These are phyloP conservation scores for Firmiana major DNA, from an alignment of 345 rosid genomes.

Conservation along the genomic window DNA sequence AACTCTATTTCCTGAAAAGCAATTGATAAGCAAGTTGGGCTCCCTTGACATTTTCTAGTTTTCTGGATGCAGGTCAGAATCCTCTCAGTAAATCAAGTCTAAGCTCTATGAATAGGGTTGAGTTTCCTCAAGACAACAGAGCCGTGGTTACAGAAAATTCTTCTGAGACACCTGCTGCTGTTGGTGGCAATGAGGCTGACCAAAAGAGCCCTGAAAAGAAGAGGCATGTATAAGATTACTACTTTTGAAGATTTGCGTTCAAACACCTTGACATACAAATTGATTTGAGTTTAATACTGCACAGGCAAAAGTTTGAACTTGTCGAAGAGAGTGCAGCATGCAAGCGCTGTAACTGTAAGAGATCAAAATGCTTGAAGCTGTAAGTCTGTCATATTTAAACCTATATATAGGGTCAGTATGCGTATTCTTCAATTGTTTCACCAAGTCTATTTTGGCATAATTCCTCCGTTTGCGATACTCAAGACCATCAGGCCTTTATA, in stretches of 20 bases:
- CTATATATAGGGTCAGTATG: background rate
- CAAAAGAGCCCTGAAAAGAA: constrained; percentile 30
- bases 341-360: constrained; percentile 88
- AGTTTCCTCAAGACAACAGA: constrained; percentile 26
- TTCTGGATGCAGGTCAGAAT: background rate
- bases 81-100: constrained; percentile 22
- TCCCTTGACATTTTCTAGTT: constrained; percentile 21
- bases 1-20: constrained; percentile 28
- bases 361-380: constrained; percentile 96
- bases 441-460: background rate
- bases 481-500: background rate
- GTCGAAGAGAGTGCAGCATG: constrained; percentile 46
- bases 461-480: background rate
- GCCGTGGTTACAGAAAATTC: constrained; percentile 26
- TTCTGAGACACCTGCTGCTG: constrained; percentile 23
- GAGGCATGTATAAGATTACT: constrained; percentile 30
- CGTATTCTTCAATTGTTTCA: background rate
- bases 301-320: constrained; percentile 39
- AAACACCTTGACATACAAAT: background rate
- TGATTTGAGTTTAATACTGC: constrained; percentile 16
- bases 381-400: constrained; percentile 37
- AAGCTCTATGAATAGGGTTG: constrained; percentile 27
- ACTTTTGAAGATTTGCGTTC: background rate
- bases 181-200: constrained; percentile 27
- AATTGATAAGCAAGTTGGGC: constrained; percentile 20